Evolutionary conservation across 2,329 filamentous ascomycete genomes (phyloP), one percentile per base, ranked within the genome.

Genomic region (Venturiaceae sp.): DNA sequence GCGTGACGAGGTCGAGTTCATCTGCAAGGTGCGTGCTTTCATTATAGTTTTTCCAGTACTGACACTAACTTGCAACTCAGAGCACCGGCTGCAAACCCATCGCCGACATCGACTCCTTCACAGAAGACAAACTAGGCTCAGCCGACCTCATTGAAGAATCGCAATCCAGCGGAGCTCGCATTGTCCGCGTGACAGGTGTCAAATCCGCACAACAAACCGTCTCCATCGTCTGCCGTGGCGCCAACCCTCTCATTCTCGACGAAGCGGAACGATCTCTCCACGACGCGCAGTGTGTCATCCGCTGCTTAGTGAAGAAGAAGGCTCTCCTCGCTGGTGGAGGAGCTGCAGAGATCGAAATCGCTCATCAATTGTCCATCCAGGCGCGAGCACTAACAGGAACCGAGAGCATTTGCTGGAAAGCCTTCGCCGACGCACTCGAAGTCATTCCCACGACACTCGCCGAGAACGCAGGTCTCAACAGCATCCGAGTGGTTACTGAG

Each of bases 11-110:
- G 91, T 99, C 61, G 94, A 99, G 74, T 99, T 99, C 75, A 89
- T 99, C 74, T 97, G 92, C 88, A 99, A 97, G 78, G 67, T 66
- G 65, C 55, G 55, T 34, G 19, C 16, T 33, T 14, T 30, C 2
- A 11, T 19, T 16, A 23, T 3, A 57, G 30, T 3, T 44, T n/a
- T n/a, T 3, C n/a, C 4, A 11, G 32, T 52, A 26, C 32, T 41
- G 9, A 30, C n/a, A 4, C 26, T 7, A 41, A 26, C 50, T 14
- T 32, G 9, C 52, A 19, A 6, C 58, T 61, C 56, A 74, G 79
- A 95, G 89, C 62, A 95, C 92, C 36, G 94, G 94, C 67, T 99
- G 94, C 84, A 99, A 99, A 79, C 94, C 94, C 55, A 94, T 99
- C 69, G 94, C 94, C 66, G 95, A 99, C 70, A 88, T 99, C 68